Evolutionary conservation across 257 asterid species (phyloP).

Genomic region (Solanum pennellii): DNA sequence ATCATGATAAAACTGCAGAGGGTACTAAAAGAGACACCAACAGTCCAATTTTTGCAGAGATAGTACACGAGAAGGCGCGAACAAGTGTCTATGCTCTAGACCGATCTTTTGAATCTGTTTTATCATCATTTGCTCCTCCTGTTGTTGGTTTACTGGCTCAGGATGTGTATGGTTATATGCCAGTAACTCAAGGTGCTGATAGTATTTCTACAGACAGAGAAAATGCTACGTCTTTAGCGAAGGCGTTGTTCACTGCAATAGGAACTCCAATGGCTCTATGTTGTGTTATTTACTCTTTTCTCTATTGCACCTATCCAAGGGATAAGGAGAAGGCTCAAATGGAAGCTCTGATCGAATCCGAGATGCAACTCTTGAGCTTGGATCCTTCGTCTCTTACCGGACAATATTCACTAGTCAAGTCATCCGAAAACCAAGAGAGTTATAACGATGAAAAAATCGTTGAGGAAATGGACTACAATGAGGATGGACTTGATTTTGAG

Average conservation of each 20-base stretch:
- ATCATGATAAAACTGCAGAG: neutral
- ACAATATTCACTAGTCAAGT: neutral
- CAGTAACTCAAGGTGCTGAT: slow-evolving; percentile 41
- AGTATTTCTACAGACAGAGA: slow-evolving; percentile 48
- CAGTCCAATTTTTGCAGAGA: slow-evolving; percentile 90
- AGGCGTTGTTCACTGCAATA: slow-evolving; percentile 62
- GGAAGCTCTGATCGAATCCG: slow-evolving; percentile 62
- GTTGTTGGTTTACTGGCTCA: slow-evolving; percentile 65
- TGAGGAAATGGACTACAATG: slow-evolving; percentile 23
- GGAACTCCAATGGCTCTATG: slow-evolving; percentile 73
- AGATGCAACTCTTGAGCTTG: slow-evolving; percentile 38
- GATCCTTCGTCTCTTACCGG: slow-evolving; percentile 7
- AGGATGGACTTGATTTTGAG: slow-evolving; percentile 32
- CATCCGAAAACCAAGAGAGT: slow-evolving; percentile 16
- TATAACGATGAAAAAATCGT: neutral
- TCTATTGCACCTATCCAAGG: slow-evolving; percentile 59
- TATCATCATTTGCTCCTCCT: slow-evolving; percentile 84
- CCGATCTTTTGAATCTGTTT: slow-evolving; percentile 61
- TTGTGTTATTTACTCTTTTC: slow-evolving; percentile 63
- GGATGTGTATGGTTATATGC: slow-evolving; percentile 52
- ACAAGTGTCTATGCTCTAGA: slow-evolving; percentile 69
- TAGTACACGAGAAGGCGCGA: slow-evolving; percentile 55
- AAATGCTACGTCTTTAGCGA: slow-evolving; percentile 63
- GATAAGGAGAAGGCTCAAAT: slow-evolving; percentile 63
- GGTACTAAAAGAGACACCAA: slow-evolving; percentile 11